Evolutionary conservation across 495 filamentous ascomycete genomes (phyloP).

Genomic region (Trichocladium antarcticum): DNA sequence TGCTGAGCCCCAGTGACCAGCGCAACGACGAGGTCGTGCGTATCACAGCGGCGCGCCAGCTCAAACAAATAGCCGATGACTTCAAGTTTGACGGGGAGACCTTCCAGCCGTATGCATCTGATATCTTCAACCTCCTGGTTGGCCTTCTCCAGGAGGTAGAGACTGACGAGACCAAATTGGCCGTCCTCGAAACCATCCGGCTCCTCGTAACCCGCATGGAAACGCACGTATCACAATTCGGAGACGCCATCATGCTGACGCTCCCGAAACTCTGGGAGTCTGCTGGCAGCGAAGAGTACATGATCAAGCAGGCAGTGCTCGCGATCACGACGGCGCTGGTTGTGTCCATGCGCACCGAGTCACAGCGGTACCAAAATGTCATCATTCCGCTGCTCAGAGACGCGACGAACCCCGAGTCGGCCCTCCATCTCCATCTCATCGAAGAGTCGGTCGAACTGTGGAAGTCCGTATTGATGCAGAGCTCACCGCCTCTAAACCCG

Average conservation of each 20-base stretch:
- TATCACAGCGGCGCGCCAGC: constrained; percentile 76
- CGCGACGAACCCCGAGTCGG: constrained; percentile 67
- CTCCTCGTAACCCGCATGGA: constrained; percentile 73
- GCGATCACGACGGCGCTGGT: constrained; percentile 69
- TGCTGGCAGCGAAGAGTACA: constrained; percentile 66
- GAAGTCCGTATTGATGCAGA: constrained; percentile 63
- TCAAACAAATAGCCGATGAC: constrained; percentile 66
- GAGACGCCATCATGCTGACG: constrained; percentile 65
- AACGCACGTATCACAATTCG: constrained; percentile 57
- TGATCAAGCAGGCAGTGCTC: constrained; percentile 83
- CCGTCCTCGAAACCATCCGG: constrained; percentile 70
- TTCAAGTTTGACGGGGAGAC: constrained; percentile 61
- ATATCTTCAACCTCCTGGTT: constrained; percentile 59
- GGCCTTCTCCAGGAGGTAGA: constrained; percentile 70
- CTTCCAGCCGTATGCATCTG: constrained; percentile 64
- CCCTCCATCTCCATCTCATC: constrained; percentile 70
- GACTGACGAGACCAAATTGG: constrained; percentile 74
- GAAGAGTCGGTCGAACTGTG: constrained; percentile 90
- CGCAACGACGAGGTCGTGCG: constrained; percentile 87
- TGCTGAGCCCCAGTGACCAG: constrained; percentile 65
- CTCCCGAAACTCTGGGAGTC: constrained; percentile 79
- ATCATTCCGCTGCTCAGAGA: constrained; percentile 69
- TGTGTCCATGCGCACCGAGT: constrained; percentile 63
- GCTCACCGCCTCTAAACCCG: constrained; percentile 49
- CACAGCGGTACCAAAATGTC: constrained; percentile 55